phyloP scores from a whole-genome alignment of 306 rosid species.

The Purshia tridentata region DNA sequence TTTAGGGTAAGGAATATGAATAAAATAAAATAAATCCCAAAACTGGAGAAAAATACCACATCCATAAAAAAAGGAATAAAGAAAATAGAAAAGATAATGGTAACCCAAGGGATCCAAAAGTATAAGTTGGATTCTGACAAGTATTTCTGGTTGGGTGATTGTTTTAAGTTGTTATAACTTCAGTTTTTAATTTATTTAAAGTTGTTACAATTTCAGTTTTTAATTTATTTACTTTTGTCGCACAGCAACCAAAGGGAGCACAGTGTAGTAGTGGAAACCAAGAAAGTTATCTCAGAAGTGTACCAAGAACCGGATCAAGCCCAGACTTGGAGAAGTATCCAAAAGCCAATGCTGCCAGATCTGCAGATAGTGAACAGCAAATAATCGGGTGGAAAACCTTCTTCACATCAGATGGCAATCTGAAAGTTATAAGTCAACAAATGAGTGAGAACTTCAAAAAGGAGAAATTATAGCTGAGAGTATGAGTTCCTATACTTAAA shows the following conservation, averaged over 20 bases:
- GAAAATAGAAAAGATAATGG: background rate
- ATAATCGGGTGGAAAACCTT: constrained; percentile 91
- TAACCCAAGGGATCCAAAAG: background rate
- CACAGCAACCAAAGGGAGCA: constrained; percentile 14
- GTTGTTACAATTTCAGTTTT: too few relatives aligned
- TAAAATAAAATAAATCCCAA: background rate
- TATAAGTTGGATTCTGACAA: background rate
- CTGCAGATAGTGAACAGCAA: constrained; percentile 88
- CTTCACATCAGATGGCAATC: constrained; percentile 73
- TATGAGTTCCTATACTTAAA: constrained; percentile 2
- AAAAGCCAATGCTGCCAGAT: constrained; percentile 67
- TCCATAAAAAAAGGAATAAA: background rate
- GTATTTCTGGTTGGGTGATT: background rate
- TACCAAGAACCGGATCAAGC: constrained; percentile 91
- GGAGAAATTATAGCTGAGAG: background rate
- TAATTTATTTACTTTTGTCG: background rate
- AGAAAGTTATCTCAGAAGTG: constrained; percentile 12
- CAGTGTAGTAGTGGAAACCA: constrained; percentile 11
- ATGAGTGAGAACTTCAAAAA: constrained; percentile 20
- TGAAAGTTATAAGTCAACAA: constrained; percentile 33
- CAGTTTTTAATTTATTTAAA: too few relatives aligned
- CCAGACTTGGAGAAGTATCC: constrained; percentile 75
- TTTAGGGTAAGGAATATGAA: background rate
- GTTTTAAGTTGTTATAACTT: background rate
- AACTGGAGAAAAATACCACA: background rate